phyloP scores from a whole-genome alignment of 352 stramenopile species.

The Plasmopara viticola region DNA sequence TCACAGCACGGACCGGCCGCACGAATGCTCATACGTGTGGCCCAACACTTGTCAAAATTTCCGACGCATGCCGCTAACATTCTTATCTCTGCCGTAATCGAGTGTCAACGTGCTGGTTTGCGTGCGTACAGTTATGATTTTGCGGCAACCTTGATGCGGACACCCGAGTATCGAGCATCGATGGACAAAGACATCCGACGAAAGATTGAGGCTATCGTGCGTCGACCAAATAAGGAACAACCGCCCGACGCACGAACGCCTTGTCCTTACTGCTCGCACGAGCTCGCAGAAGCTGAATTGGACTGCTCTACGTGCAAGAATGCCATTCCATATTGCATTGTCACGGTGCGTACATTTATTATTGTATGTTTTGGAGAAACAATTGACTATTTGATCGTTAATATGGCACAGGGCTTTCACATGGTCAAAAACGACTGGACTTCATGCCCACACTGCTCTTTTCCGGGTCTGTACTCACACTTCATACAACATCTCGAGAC shows the following conservation, averaged over 20 bases:
- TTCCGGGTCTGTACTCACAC: constrained; percentile 87
- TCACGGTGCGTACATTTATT: constrained; percentile 50
- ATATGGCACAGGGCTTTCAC: constrained; percentile 69
- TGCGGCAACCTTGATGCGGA: constrained; percentile 85
- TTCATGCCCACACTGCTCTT: constrained; percentile 81
- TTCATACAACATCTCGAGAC: constrained; percentile 75
- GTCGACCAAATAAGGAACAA: constrained; percentile 87
- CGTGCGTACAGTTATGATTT: constrained; percentile 90
- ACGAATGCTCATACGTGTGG: constrained; percentile 86
- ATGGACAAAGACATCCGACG: constrained; percentile 88
- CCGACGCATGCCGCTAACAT: constrained; percentile 87
- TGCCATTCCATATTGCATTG: constrained; percentile 89
- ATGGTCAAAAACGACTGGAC: constrained; percentile 92
- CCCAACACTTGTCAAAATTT: constrained; percentile 90
- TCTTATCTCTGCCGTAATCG: constrained; percentile 91
- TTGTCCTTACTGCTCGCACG: constrained; percentile 78
- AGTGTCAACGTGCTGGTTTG: constrained; percentile 89
- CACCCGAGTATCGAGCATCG: constrained; percentile 78
- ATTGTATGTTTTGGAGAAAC: constrained; percentile 1
- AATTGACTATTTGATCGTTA: not conserved
- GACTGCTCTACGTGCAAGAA: constrained; percentile 90
- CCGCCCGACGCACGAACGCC: constrained; percentile 52
- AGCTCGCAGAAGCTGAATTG: constrained; percentile 81
- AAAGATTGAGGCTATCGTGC: constrained; percentile 94
- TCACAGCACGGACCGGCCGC: constrained; percentile 83